phyloP scores from a whole-genome alignment of 2,329 filamentous ascomycete genomes.

The Apiospora malaysiana region DNA sequence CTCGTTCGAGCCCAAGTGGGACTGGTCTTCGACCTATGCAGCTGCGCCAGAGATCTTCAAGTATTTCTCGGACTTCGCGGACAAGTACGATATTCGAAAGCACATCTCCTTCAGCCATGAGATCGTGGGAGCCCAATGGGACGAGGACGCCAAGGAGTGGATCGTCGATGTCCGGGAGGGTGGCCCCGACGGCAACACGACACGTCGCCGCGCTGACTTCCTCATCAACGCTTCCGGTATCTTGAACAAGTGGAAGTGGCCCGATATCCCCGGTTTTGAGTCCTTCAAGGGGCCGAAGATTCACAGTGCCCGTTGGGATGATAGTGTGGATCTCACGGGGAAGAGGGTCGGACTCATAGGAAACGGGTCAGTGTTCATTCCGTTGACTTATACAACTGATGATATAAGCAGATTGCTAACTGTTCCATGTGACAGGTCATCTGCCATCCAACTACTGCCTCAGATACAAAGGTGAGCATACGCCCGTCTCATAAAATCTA shows the following conservation, averaged over 20 bases:
- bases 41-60: conserved; percentile 25
- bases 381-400: no score
- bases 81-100: conserved; percentile 33
- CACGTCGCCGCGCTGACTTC: conserved; percentile 49
- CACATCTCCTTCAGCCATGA: conserved; percentile 33
- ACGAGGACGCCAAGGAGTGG: conserved; percentile 29
- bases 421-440: background rate
- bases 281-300: conserved; percentile 58
- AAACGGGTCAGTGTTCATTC: background rate
- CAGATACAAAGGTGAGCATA: background rate
- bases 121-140: conserved; percentile 32
- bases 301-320: conserved; percentile 59
- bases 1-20: conserved; percentile 28
- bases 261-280: conserved; percentile 55
- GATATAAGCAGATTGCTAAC: background rate
- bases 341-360: background rate
- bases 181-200: conserved; percentile 7
- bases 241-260: conserved; percentile 59
- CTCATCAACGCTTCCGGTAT: conserved; percentile 55
- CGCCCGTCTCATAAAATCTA: no score
- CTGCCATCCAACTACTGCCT: background rate
- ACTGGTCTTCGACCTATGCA: conserved; percentile 29
- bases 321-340: background rate
- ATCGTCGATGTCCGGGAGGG: background rate
- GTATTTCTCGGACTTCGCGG: conserved; percentile 29